Evolutionary conservation across 371 early-diverging fungal genomes (phyloP).

Genomic region (Syncephalastrum sp.): DNA sequence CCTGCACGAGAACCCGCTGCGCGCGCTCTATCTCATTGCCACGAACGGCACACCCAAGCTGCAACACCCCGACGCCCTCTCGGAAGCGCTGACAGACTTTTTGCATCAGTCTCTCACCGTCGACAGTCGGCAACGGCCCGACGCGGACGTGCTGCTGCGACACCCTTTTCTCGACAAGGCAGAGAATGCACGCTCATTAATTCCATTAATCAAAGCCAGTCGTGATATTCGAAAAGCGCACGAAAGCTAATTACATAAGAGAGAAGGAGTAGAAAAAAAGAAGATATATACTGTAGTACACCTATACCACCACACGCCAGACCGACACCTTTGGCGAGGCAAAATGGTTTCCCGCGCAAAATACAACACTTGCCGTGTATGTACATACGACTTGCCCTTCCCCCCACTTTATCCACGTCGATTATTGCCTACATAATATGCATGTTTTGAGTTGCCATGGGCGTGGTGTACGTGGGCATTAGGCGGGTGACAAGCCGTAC

Average conservation of each 20-base stretch:
- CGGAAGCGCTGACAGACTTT: conserved; percentile 81
- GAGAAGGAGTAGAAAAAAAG: no score
- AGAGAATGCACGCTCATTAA: conserved; percentile 81
- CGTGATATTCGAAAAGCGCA: conserved; percentile 15
- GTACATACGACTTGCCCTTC: no score
- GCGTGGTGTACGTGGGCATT: no score
- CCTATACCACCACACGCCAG: not conserved
- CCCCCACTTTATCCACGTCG: no score
- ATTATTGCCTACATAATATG: no score
- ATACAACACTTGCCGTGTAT: no score
- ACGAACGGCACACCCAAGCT: conserved; percentile 95
- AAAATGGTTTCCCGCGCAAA: no score
- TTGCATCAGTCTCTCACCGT: conserved; percentile 81
- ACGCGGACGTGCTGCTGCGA: conserved; percentile 72
- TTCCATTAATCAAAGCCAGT: conserved; percentile 71
- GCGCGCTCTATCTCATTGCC: conserved; percentile 93
- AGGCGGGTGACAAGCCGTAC: no score
- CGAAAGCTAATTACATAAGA: conserved; percentile 4
- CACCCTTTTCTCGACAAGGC: conserved; percentile 91
- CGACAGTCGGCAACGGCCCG: conserved; percentile 81
- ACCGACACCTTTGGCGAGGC: no score
- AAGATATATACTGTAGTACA: conserved; percentile 1
- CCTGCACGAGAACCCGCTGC: conserved; percentile 86
- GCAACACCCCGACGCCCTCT: conserved; percentile 85
- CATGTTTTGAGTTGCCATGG: no score